A percentile compares a stretch with the other conserved stretches of the same genome.
These are phyloP conservation scores for Podospora didyma DNA, from an alignment of 495 filamentous ascomycete species.

Conservation along the genomic window DNA sequence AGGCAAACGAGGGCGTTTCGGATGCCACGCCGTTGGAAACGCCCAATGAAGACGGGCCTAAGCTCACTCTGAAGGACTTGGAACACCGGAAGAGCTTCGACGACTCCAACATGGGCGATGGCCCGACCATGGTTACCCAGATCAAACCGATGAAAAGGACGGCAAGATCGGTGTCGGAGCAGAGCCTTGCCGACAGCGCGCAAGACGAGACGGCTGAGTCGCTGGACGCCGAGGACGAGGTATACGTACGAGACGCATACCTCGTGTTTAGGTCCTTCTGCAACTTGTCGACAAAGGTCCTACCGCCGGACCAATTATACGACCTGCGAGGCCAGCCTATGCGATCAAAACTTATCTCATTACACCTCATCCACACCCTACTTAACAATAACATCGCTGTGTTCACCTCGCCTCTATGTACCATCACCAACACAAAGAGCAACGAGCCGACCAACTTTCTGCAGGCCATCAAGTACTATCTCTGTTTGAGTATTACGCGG, in stretches of 20 bases:
- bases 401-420: conserved; percentile 84
- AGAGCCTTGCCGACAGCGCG: conserved; percentile 43
- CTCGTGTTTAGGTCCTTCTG: conserved; percentile 96
- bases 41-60: conserved; percentile 54
- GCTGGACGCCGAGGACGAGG: conserved; percentile 87
- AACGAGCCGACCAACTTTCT: conserved; percentile 84
- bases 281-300: conserved; percentile 87
- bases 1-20: conserved; percentile 45
- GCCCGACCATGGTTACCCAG: conserved; percentile 88
- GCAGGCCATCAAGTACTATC: conserved; percentile 93
- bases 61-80: conserved; percentile 91
- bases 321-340: conserved; percentile 92
- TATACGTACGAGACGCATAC: conserved; percentile 94
- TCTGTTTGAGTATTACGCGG: conserved; percentile 87
- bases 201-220: conserved; percentile 55
- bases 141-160: conserved; percentile 55
- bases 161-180: conserved; percentile 55
- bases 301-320: conserved; percentile 84
- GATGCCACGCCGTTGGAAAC: conserved; percentile 50
- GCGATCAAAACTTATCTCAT: conserved; percentile 92
- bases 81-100: conserved; percentile 93
- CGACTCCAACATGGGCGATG: conserved; percentile 83
- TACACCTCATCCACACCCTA: conserved; percentile 90
- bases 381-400: conserved; percentile 85
- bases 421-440: conserved; percentile 80